Percentiles rank a stretch among this genome's conserved stretches.
These are phyloP conservation scores for Alternaria sp. DNA, from an alignment of 2,329 filamentous ascomycete species.

Conservation along the genomic window DNA sequence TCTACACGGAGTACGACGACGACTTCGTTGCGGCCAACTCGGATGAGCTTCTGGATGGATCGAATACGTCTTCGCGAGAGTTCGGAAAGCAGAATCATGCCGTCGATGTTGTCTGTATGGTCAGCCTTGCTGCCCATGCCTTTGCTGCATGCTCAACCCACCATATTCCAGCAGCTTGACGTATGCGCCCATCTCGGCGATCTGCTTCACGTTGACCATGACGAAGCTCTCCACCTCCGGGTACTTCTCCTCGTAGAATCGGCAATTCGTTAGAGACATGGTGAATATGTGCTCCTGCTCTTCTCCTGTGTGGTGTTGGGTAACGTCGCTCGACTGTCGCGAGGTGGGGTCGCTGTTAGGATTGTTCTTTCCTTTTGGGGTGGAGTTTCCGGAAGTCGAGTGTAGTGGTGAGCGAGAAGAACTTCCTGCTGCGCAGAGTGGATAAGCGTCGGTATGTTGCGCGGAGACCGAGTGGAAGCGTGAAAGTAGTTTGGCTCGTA, in stretches of 20 bases:
- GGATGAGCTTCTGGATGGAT: slow-evolving; percentile 98
- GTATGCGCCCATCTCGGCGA: slow-evolving; percentile 99
- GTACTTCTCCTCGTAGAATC: slow-evolving; percentile 97
- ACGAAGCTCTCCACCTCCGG: slow-evolving; percentile 99
- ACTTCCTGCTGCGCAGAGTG: neutral
- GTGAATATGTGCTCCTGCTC: slow-evolving; percentile 49
- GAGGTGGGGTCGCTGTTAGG: slow-evolving; percentile 7
- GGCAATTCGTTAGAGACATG: slow-evolving; percentile 96
- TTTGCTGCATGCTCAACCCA: slow-evolving; percentile 13
- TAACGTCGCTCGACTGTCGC: slow-evolving; percentile 7
- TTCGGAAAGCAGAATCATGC: slow-evolving; percentile 99
- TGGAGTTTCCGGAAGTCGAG: neutral
- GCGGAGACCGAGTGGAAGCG: slow-evolving; percentile 3
- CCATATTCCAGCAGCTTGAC: slow-evolving; percentile 97
- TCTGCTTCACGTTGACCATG: slow-evolving; percentile 99
- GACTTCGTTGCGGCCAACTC: slow-evolving; percentile 96
- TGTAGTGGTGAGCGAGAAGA: neutral
- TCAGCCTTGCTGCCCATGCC: slow-evolving; percentile 7
- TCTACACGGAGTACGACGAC: slow-evolving; percentile 98
- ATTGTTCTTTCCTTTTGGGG: neutral
- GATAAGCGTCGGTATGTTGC: neutral
- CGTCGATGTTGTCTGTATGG: slow-evolving; percentile 86
- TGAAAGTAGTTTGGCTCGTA: slow-evolving; percentile 7
- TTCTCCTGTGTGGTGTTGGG: slow-evolving; percentile 9
- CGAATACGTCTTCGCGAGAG: slow-evolving; percentile 97